These are phyloP conservation scores for Monosporozyma unispora DNA, from an alignment of 805 yeast genomes.

Conservation along the genomic window DNA sequence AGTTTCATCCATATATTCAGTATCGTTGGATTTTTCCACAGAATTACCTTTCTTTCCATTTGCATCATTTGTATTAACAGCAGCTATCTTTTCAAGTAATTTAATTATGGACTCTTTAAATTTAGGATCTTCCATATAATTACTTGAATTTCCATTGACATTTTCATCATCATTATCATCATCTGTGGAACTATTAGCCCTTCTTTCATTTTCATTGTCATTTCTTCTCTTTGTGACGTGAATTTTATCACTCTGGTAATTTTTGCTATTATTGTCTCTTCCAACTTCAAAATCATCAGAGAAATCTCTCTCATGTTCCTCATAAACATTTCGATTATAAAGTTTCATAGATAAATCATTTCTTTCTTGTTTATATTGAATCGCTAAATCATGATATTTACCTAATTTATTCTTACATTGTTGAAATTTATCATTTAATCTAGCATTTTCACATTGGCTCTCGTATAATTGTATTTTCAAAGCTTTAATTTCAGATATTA, in stretches of 20 bases:
- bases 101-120: not conserved
- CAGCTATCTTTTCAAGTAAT: no score
- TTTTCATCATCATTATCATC: not conserved
- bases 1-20: no score
- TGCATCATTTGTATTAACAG: no score
- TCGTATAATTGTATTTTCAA: conserved; percentile 27
- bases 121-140: not conserved
- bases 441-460: conserved; percentile 14
- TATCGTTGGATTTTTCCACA: no score
- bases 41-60: no score
- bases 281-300: not conserved
- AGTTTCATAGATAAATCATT: not conserved
- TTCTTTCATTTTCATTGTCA: not conserved
- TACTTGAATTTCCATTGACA: not conserved
- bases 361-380: conserved; percentile 1
- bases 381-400: conserved; percentile 27
- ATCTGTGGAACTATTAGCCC: not conserved
- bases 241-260: conserved; percentile 13
- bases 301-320: not conserved
- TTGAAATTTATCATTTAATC: conserved; percentile 27
- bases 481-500: conserved; percentile 31
- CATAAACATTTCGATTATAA: not conserved
- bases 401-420: conserved; percentile 21
- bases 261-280: conserved; percentile 10
- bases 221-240: conserved; percentile 19